phyloP scores from a whole-genome alignment of 2,329 filamentous ascomycete species.

The Xylariaceae sp. region DNA sequence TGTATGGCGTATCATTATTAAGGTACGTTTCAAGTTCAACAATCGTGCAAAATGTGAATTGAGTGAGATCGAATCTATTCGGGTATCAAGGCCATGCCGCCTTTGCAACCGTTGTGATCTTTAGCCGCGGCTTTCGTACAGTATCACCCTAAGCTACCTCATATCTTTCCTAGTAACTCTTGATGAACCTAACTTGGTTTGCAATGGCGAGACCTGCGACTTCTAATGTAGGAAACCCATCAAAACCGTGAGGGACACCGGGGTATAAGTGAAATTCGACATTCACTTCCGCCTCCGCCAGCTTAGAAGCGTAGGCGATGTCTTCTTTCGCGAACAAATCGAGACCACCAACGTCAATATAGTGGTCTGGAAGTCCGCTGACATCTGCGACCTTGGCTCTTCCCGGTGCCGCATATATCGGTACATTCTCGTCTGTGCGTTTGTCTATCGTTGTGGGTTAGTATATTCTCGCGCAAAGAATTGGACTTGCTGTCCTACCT shows the following conservation, averaged over 20 bases:
- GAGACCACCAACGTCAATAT: conserved; percentile 27
- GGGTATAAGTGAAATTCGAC: conserved; percentile 30
- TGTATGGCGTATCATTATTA: too few species aligned
- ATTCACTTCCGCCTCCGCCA: conserved; percentile 22
- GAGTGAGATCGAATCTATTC: too few species aligned
- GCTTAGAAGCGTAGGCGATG: conserved; percentile 20
- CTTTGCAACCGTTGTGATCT: too few species aligned
- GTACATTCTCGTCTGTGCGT: conserved; percentile 17
- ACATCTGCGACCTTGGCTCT: conserved; percentile 21
- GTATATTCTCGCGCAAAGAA: background rate
- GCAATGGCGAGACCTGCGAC: conserved; percentile 2
- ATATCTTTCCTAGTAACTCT: conserved; percentile 5
- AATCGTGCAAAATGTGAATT: too few species aligned
- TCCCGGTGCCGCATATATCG: conserved; percentile 15
- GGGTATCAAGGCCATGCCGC: too few species aligned
- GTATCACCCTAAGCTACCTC: background rate
- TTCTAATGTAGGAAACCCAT: background rate
- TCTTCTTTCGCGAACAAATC: conserved; percentile 29
- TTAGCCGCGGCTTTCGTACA: too few species aligned
- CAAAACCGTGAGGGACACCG: conserved; percentile 22
- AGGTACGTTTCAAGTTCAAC: too few species aligned
- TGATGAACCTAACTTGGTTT: conserved; percentile 8
- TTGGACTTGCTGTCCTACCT: conserved; percentile 8
- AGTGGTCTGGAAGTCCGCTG: conserved; percentile 25
- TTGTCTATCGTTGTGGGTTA: conserved; percentile 8